phyloP scores from a whole-genome alignment of 1,284 basidiomycete species.

The Cryptococcus sp. region DNA sequence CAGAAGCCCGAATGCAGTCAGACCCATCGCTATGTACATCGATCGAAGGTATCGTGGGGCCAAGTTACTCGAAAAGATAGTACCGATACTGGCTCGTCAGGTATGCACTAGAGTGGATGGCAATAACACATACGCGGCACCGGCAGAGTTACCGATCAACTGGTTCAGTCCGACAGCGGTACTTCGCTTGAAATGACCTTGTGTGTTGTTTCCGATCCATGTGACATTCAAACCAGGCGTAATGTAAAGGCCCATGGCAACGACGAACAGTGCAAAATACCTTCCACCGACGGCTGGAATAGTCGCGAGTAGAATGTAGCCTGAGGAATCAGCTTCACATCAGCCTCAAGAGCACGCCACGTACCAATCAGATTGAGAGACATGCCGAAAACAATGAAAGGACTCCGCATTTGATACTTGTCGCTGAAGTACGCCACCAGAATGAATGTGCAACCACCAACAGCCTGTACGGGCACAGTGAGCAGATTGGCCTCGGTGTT shows the following conservation, averaged over 20 bases:
- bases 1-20: constrained; percentile 10
- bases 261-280: constrained; percentile 24
- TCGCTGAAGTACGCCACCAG: constrained; percentile 11
- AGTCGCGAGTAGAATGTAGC: constrained; percentile 25
- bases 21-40: constrained; percentile 15
- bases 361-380: constrained; percentile 14
- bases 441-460: constrained; percentile 11
- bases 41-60: constrained; percentile 11
- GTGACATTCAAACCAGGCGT: constrained; percentile 25
- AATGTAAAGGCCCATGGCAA: constrained; percentile 23
- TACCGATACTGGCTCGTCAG: constrained; percentile 9
- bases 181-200: constrained; percentile 26
- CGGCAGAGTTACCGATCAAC: constrained; percentile 29
- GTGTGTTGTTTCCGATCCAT: constrained; percentile 23
- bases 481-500: constrained; percentile 27
- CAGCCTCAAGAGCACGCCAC: not conserved
- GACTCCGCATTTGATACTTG: constrained; percentile 15
- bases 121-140: constrained; percentile 10
- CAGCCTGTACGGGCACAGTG: constrained; percentile 23
- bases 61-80: constrained; percentile 10
- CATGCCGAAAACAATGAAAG: constrained; percentile 14
- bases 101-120: no score
- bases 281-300: constrained; percentile 6
- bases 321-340: not conserved
- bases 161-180: constrained; percentile 26